Evolutionary conservation across 768 basidiomycete genomes (phyloP), one percentile per base, ranked within the genome.

Genomic region (Hemileccinum impolitum): DNA sequence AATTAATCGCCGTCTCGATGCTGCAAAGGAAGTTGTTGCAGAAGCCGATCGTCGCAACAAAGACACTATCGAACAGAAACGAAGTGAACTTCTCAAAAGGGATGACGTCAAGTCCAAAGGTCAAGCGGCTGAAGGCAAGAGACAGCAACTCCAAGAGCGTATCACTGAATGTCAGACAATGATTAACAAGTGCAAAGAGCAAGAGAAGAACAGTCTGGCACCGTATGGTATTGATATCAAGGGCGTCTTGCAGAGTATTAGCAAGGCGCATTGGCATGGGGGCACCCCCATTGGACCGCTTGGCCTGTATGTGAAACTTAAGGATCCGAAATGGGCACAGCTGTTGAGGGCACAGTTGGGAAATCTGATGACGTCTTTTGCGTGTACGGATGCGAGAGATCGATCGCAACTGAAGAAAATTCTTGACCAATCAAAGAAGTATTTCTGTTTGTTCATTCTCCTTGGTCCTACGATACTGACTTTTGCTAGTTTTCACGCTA

Each of bases 271-370:
- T 6, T 92, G 90, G 91, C 52, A 70, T 23, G 90, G 90, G 3
- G 75, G 82, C 39, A 60, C 59, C 17, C 88, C 89, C 0, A 65
- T 90, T 30, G 90, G 90, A 0, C 95, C 95, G 0, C 71, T 97
- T 21, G 95, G 95, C 0, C 53, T 78, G 42, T 77, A 81, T 62
- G 85, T 97, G 59, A 86, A 83, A 58, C 78, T 91, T 32, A 79
- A 74, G 57, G 87, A 94, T 42, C 59, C 71, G 51, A 69, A 60
- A 28, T 97, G 89, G 80, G 83, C 80, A 0, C 70, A 70, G 1
- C 56, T 90, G n/a, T 66, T 98, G 56, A 72, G 85, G 52, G 66
- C 67, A 43, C 78, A 85, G 55, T 70, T 99, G 4, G 79, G 77
- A 4, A 26, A 41, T 3, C 60, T 73, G 17, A 73, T 98, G 70